phyloP scores from a whole-genome alignment of 1,284 basidiomycete genomes.

The Apiotrichum gracile region DNA sequence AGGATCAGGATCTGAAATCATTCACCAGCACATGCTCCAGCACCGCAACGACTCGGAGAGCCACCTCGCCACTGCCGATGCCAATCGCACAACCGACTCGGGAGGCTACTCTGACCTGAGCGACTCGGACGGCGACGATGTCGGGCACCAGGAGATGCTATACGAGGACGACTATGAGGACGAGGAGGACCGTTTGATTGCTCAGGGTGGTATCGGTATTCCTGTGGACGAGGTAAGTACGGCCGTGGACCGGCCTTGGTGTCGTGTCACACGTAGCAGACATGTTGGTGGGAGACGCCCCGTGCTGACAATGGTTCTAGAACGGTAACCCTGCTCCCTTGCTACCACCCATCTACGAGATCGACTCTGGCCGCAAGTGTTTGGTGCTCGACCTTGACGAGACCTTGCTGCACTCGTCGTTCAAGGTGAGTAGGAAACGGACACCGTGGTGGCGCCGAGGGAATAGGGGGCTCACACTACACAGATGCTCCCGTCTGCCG shows the following conservation, averaged over 20 bases:
- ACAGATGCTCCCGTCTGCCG: constrained; percentile 88
- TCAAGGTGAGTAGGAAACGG: constrained; percentile 61
- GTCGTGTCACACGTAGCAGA: not conserved
- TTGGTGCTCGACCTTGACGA: constrained; percentile 92
- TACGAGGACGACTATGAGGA: constrained; percentile 56
- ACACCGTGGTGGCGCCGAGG: not conserved
- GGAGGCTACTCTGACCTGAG: constrained; percentile 35
- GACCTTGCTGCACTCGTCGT: constrained; percentile 87
- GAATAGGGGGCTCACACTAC: not conserved
- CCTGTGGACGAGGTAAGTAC: constrained; percentile 68
- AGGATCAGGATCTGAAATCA: constrained; percentile 54
- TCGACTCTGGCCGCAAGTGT: constrained; percentile 80
- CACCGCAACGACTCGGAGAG: constrained; percentile 33
- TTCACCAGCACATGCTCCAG: constrained; percentile 24
- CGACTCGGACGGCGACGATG: constrained; percentile 39
- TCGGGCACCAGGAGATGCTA: constrained; percentile 46
- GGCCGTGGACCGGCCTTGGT: no score
- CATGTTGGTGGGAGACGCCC: not conserved
- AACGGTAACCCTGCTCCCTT: constrained; percentile 79
- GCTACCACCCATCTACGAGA: constrained; percentile 65
- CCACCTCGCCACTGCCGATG: constrained; percentile 18
- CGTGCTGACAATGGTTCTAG: constrained; percentile 46
- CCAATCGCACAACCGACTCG: constrained; percentile 27
- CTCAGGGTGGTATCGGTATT: constrained; percentile 74
- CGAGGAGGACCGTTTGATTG: constrained; percentile 72